Base-by-base conservation (phyloP, 2,329 filamentous ascomycete species). In the Nothopassalora personata region DNA sequence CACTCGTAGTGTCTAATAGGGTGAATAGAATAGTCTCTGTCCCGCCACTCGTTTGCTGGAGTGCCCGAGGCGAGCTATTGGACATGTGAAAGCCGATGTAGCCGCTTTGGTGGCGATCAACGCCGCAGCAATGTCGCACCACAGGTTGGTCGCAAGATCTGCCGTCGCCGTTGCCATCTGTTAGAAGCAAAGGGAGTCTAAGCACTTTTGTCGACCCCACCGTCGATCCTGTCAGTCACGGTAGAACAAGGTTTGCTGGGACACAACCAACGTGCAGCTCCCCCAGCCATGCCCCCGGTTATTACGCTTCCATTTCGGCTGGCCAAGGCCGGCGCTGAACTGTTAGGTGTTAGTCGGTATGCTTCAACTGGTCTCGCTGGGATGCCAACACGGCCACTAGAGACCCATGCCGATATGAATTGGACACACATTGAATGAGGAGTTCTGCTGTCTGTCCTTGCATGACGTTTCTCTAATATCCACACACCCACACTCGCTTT, bases 401-500 rank as follows among this genome's bases (percentile, higher is more conserved):
- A 30, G 46, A 30, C 19, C 18, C 46, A 49, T 30, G 46, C 46
- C 46, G 18, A 49, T 49, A 49, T 49, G 46, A 49, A 49, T 49
- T 49, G 13, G 4, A 30, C 8, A 19, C n/a, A n/a, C 34, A n/a
- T n/a, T n/a, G n/a, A n/a, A n/a, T 51, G 49, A 51, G 49, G 49
- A 34, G 28, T 34, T 51, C 49, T 51, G 49, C 49, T 13, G n/a
- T 28, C 49, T n/a, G 15, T 19, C 30, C 30, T 30, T 51, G 49
- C 49, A 51, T 51, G 30, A 51, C 49, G 49, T 51, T 51, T 11
- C 49, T 51, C 49, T 51, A 34, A 19, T 34, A 34, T 34, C 49
- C 49, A 51, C 49, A 51, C 49, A 34, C 49, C 34, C 49, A 34
- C 30, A 19, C n/a, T 51, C 30, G 49, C 49, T 34, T 31, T 33